A percentile compares a stretch with the other conserved stretches of the same genome.
These are phyloP conservation scores for Phyllosticta ampelicida DNA, from an alignment of 2,329 filamentous ascomycete species.

Conservation along the genomic window DNA sequence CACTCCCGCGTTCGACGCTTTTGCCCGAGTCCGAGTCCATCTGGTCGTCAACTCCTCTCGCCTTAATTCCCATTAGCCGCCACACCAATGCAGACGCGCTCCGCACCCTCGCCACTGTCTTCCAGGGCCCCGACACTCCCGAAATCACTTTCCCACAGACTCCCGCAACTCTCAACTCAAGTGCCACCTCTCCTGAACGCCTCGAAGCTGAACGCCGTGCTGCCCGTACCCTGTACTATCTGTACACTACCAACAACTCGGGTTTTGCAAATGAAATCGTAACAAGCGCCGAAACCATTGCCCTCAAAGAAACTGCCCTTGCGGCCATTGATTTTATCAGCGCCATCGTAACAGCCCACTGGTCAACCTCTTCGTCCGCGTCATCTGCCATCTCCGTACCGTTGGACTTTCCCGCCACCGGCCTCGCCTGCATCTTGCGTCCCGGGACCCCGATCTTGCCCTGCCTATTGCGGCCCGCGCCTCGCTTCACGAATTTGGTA, in stretches of 20 bases:
- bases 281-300: slow-evolving; percentile 45
- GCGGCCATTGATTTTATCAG: slow-evolving; percentile 43
- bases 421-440: slow-evolving; percentile 42
- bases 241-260: slow-evolving; percentile 41
- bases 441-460: slow-evolving; percentile 43
- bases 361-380: slow-evolving; percentile 33
- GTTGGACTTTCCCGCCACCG: slow-evolving; percentile 27
- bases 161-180: slow-evolving; percentile 9
- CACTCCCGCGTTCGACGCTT: slow-evolving; percentile 44
- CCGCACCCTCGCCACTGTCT: slow-evolving; percentile 44
- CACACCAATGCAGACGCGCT: slow-evolving; percentile 44
- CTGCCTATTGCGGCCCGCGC: slow-evolving; percentile 46
- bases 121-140: slow-evolving; percentile 39
- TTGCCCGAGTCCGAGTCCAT: slow-evolving; percentile 23
- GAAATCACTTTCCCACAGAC: slow-evolving; percentile 25
- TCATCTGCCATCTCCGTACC: slow-evolving; percentile 39
- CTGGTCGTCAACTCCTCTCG: slow-evolving; percentile 4
- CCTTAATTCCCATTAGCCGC: slow-evolving; percentile 41
- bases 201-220: slow-evolving; percentile 39
- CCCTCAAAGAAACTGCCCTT: slow-evolving; percentile 46
- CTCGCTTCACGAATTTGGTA: slow-evolving; percentile 47
- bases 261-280: slow-evolving; percentile 43
- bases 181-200: slow-evolving; percentile 21
- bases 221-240: slow-evolving; percentile 44
- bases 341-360: slow-evolving; percentile 44